Percentiles rank a stretch among this genome's conserved stretches.
These are phyloP conservation scores for Mimosa pudica DNA, from an alignment of 306 rosid species.

Conservation along the genomic window DNA sequence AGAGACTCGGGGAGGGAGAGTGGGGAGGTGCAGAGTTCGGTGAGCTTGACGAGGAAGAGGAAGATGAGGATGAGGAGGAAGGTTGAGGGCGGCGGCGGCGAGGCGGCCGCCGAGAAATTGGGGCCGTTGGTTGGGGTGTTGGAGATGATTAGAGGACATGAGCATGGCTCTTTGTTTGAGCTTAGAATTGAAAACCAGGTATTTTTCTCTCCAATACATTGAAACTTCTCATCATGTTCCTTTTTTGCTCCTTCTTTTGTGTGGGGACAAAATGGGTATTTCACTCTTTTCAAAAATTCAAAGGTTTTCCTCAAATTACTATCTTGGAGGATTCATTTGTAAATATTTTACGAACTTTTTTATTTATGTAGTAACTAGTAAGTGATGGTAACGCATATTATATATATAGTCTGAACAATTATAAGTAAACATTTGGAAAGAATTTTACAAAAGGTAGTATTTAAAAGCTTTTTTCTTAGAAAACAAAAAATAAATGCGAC, in stretches of 20 bases:
- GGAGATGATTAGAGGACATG: constrained; percentile 59
- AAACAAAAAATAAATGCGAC: no score
- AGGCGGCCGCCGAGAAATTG: constrained; percentile 40
- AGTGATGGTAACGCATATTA: no score
- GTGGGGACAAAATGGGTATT: constrained; percentile 42
- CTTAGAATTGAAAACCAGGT: constrained; percentile 80
- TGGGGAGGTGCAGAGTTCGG: constrained; percentile 80
- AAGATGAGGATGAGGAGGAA: constrained; percentile 47
- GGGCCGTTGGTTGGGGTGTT: constrained; percentile 60
- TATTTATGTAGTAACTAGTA: no score
- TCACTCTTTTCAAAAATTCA: constrained; percentile 22
- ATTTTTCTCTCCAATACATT: neutral
- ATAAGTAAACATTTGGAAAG: no score
- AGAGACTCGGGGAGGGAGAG: constrained; percentile 65
- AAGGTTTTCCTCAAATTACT: neutral
- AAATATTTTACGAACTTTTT: no score
- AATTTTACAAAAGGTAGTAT: no score
- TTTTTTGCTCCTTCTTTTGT: neutral
- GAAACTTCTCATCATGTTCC: neutral
- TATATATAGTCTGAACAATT: no score
- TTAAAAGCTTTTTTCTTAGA: no score
- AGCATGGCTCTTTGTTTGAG: constrained; percentile 64
- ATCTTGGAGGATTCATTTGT: neutral
- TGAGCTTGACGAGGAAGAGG: constrained; percentile 62
- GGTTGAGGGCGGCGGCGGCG: constrained; percentile 32